Evolutionary conservation across 768 basidiomycete genomes (phyloP).

Genomic region (Lentinula guzmanii): DNA sequence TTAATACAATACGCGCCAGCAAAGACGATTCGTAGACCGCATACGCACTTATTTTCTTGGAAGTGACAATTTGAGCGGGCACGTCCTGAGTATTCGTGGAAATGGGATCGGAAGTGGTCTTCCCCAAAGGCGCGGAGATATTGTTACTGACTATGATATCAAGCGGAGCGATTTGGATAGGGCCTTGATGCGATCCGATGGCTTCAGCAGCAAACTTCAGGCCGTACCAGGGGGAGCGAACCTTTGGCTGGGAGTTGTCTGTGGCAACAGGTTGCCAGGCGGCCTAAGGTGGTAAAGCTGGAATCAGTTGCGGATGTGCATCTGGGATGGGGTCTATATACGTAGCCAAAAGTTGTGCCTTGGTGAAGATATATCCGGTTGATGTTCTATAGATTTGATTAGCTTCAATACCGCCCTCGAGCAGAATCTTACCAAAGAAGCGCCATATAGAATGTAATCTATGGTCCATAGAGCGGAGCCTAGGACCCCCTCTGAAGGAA

Average conservation of each 20-base stretch:
- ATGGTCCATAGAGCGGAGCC: constrained; percentile 3
- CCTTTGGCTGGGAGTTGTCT: neutral
- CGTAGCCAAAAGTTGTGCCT: constrained; percentile 3
- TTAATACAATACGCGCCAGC: neutral
- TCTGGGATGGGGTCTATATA: neutral
- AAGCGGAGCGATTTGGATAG: neutral
- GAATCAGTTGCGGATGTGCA: neutral
- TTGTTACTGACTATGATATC: neutral
- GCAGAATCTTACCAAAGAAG: neutral
- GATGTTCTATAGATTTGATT: neutral
- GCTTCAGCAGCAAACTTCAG: constrained; percentile 4
- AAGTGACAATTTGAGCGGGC: neutral
- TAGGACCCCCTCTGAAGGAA: neutral
- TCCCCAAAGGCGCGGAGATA: neutral
- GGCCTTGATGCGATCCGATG: neutral
- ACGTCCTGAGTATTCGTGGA: neutral
- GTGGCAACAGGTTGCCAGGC: constrained; percentile 1
- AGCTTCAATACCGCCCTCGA: neutral
- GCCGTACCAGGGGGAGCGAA: neutral
- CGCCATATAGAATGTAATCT: constrained; percentile 1
- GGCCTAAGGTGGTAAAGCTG: neutral
- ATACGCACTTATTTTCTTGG: neutral
- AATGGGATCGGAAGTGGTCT: neutral
- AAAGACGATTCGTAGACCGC: neutral
- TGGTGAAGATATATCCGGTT: constrained; percentile 3